Base-by-base conservation (phyloP, 2,329 filamentous ascomycete species). In the Colletotrichum cereale region DNA sequence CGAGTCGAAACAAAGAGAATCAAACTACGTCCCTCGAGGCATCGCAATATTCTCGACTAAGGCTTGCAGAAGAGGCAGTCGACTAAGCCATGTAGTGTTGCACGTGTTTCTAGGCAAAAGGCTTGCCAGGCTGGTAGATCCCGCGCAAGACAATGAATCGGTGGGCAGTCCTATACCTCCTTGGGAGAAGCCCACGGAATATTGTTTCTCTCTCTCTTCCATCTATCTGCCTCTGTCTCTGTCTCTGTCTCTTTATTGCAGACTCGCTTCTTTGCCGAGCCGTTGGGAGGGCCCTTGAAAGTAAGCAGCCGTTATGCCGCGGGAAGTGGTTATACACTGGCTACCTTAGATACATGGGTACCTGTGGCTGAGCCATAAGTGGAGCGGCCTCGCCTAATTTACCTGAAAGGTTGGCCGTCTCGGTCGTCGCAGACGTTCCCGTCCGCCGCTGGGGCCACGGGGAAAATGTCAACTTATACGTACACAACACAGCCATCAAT, bases 351-450 rank as follows among this genome's bases (percentile, higher is more conserved):
- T 21, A 42, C 8, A 7, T 40, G 10, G 36, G 38, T 40, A 16
- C 12, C 12, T 40, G 31, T 38, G 42, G 11, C 34, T 31, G 24
- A 12, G 18, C 34, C 24, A 31, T 26, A 21, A 18, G n/a, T 34
- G n/a, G n/a, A n/a, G 44, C 44, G 3, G 44, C 24, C 18, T 31
- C 16, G 26, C 40, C 38, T 50, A 70, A 71, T 71, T 21, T 71
- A 67, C 55, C 29, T 60, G 67, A 50, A 50, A 50, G 44, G 55
- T 56, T 57, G 60, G 31, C 6, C n/a, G 44, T 40, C n/a, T 38
- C 34, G 26, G 16, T 8, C n/a, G 48, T 71, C 63, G 36, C 60
- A 34, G 61, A 50, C 42, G 29, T 21, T 38, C 40, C 8, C 8
- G 29, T 14, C 5, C 21, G 8, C 2, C 44, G 34, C 26, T 50